phyloP scores from a whole-genome alignment of 805 yeast species.

The Kodamaea lidongshanica region DNA sequence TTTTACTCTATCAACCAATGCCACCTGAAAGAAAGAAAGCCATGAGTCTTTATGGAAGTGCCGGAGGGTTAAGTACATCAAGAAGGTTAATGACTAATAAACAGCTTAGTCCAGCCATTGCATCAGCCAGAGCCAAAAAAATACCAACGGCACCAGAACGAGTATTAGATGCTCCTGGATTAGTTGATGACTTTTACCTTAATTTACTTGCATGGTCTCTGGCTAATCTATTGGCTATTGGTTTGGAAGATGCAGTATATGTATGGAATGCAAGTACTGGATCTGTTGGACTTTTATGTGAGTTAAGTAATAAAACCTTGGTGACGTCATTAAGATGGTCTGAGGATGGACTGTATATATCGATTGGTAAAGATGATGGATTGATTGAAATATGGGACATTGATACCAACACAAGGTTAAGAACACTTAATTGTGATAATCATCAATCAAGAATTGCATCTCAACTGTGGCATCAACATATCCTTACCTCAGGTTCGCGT shows the following conservation, averaged over 20 bases:
- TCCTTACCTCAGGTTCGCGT: slow-evolving; percentile 81
- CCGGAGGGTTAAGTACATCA: slow-evolving; percentile 14
- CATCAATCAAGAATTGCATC: slow-evolving; percentile 67
- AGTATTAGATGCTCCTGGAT: slow-evolving; percentile 93
- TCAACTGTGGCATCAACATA: slow-evolving; percentile 77
- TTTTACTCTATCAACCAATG: slow-evolving; percentile 77
- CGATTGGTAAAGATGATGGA: slow-evolving; percentile 82
- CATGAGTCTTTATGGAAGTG: slow-evolving; percentile 26
- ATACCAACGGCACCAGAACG: slow-evolving; percentile 86
- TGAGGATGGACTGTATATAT: slow-evolving; percentile 78
- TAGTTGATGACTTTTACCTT: slow-evolving; percentile 86
- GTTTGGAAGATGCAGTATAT: slow-evolving; percentile 75
- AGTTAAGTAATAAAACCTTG: slow-evolving; percentile 39
- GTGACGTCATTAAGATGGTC: slow-evolving; percentile 85
- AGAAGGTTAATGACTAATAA: slow-evolving; percentile 11
- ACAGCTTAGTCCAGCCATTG: slow-evolving; percentile 42
- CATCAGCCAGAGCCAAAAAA: slow-evolving; percentile 64
- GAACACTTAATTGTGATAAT: slow-evolving; percentile 71
- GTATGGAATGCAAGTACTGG: slow-evolving; percentile 91
- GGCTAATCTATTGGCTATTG: slow-evolving; percentile 79
- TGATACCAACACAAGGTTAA: slow-evolving; percentile 61
- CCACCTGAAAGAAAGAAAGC: slow-evolving; percentile 60
- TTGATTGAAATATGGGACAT: slow-evolving; percentile 90
- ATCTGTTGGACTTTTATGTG: slow-evolving; percentile 62
- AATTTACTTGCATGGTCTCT: slow-evolving; percentile 85